Percentiles rank a stretch among this genome's conserved stretches.
phyloP scores from a whole-genome alignment of 2,329 filamentous ascomycete genomes.

The Xylariaceae sp. region DNA sequence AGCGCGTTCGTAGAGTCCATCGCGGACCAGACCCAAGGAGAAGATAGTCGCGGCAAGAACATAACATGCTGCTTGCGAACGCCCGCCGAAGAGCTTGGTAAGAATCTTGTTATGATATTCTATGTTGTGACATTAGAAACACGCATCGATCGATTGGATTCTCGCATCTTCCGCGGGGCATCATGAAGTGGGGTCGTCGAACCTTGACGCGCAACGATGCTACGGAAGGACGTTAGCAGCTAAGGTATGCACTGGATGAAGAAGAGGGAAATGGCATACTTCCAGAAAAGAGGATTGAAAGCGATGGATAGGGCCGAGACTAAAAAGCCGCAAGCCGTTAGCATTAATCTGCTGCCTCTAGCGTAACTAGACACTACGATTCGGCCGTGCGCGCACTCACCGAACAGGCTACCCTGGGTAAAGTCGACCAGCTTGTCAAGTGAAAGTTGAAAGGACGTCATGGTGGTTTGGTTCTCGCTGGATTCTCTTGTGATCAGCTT shows the following conservation, averaged over 20 bases:
- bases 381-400: slow-evolving; percentile 54
- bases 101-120: slow-evolving; percentile 90
- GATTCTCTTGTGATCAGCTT: background rate
- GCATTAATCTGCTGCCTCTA: background rate
- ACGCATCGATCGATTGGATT: background rate
- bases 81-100: slow-evolving; percentile 78
- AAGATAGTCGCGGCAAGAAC: slow-evolving; percentile 85
- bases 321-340: slow-evolving; percentile 34
- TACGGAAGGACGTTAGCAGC: slow-evolving; percentile 33
- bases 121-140: slow-evolving; percentile 34
- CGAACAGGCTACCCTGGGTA: slow-evolving; percentile 57
- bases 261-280: slow-evolving; percentile 55
- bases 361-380: background rate
- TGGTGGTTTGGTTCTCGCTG: slow-evolving; percentile 21
- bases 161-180: slow-evolving; percentile 13
- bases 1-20: slow-evolving; percentile 80
- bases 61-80: slow-evolving; percentile 78
- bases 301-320: slow-evolving; percentile 76
- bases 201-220: slow-evolving; percentile 81
- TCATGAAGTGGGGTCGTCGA: slow-evolving; percentile 24
- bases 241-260: background rate
- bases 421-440: slow-evolving; percentile 54
- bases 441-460: slow-evolving; percentile 36
- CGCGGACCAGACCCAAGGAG: slow-evolving; percentile 80
- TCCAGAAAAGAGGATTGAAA: slow-evolving; percentile 99